Conservation (phyloP, 768 basidiomycete species). For the Stropharia rugosoannulata region DNA sequence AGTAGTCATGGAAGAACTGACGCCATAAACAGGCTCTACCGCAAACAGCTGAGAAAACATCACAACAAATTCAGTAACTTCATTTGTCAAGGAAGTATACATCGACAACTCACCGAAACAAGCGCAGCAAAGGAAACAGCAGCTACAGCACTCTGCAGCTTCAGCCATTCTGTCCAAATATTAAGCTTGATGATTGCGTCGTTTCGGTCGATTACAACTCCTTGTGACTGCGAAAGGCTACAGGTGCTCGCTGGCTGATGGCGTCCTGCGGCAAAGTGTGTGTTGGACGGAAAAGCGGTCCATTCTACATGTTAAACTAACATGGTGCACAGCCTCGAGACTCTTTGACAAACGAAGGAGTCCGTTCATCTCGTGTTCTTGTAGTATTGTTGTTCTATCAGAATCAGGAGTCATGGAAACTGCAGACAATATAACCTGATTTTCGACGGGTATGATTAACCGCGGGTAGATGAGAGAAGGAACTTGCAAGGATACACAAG, state of each 20-base stretch:
- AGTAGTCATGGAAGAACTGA: neutral
- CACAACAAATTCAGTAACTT: neutral
- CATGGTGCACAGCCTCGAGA: no score
- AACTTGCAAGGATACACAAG: neutral
- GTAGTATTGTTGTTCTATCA: neutral
- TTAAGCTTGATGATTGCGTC: neutral
- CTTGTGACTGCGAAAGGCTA: no score
- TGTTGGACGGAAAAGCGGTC: no score
- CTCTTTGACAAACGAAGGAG: no score
- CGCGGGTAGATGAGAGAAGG: no score
- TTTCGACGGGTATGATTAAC: neutral
- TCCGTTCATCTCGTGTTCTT: neutral
- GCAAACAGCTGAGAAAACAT: slow-evolving; percentile 5
- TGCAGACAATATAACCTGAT: neutral
- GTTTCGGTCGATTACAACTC: no score
- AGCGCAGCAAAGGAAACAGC: slow-evolving; percentile 19
- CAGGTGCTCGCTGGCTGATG: no score
- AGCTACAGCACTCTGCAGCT: slow-evolving; percentile 24
- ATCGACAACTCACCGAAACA: slow-evolving; percentile 17
- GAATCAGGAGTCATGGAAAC: neutral
- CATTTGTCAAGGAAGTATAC: neutral
- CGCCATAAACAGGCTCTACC: slow-evolving; percentile 15
- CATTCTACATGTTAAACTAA: no score
- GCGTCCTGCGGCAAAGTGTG: no score
- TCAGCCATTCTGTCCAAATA: slow-evolving; percentile 14